Conservation (phyloP, 2,329 filamentous ascomycete species). For the Fusarium armeniacum region DNA sequence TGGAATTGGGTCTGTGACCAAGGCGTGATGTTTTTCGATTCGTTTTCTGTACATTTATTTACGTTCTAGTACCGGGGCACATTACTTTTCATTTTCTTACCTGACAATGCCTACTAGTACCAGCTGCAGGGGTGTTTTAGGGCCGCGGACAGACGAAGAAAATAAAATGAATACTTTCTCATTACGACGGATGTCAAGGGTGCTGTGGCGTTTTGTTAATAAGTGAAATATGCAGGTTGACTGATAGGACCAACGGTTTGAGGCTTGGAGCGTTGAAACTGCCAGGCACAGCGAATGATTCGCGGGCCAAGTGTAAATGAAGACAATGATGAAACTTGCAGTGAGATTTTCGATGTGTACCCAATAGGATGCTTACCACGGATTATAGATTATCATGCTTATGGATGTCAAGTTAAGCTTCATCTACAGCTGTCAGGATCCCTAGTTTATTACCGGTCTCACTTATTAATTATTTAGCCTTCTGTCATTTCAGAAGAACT, state of each 20-base stretch:
- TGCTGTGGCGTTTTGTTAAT: neutral
- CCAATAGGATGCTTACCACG: neutral
- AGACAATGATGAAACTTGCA: neutral
- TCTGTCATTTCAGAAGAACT: neutral
- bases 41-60: conserved; percentile 23
- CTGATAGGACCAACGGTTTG: neutral
- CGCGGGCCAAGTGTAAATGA: neutral
- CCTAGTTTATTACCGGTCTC: neutral
- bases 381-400: conserved; percentile 1
- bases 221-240: neutral
- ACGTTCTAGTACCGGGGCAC: conserved; percentile 12
- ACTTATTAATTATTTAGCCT: neutral
- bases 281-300: neutral
- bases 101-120: conserved; percentile 21
- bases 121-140: conserved; percentile 20
- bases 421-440: neutral
- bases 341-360: neutral
- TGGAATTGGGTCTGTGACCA: neutral
- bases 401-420: neutral
- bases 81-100: conserved; percentile 13
- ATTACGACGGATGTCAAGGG: neutral
- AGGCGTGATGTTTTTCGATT: conserved; percentile 5
- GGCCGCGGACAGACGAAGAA: conserved; percentile 16
- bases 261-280: conserved; percentile 3
- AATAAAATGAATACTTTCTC: conserved; percentile 19